Evolutionary conservation across 495 filamentous ascomycete genomes (phyloP).

Genomic region (Xylaria curta): DNA sequence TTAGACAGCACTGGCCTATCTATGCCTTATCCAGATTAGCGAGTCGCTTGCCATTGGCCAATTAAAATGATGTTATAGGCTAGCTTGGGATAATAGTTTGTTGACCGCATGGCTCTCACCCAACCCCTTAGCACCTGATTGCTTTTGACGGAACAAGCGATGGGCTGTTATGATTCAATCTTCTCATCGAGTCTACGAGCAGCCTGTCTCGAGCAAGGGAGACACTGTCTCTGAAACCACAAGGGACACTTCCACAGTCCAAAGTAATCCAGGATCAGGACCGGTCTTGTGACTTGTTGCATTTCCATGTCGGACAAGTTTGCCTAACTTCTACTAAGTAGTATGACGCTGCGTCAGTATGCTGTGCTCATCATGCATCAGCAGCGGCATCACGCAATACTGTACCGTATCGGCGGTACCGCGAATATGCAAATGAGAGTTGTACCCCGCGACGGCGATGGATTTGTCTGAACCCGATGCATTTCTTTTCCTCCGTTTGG

Average conservation of each 20-base stretch:
- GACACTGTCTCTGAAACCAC: neutral
- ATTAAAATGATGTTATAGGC: neutral
- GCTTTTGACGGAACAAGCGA: conserved; percentile 4
- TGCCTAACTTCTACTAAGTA: conserved; percentile 5
- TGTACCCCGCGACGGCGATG: neutral
- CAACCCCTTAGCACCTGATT: neutral
- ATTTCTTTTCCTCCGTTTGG: neutral
- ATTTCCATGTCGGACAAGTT: conserved; percentile 10
- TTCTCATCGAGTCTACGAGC: neutral
- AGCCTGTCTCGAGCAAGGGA: neutral
- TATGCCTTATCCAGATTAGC: neutral
- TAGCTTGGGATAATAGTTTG: neutral
- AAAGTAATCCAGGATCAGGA: no score
- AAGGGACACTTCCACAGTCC: neutral
- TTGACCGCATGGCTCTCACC: neutral
- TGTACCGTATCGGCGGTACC: neutral
- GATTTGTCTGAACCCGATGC: neutral
- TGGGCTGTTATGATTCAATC: neutral
- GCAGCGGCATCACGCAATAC: neutral
- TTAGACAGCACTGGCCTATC: neutral
- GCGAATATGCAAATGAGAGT: neutral
- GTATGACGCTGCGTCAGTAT: neutral
- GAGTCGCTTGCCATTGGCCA: neutral
- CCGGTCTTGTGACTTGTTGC: conserved; percentile 6
- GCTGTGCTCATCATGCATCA: neutral